These are phyloP conservation scores for Rhodamnia argentea DNA, from an alignment of 345 rosid genomes.

Conservation along the genomic window DNA sequence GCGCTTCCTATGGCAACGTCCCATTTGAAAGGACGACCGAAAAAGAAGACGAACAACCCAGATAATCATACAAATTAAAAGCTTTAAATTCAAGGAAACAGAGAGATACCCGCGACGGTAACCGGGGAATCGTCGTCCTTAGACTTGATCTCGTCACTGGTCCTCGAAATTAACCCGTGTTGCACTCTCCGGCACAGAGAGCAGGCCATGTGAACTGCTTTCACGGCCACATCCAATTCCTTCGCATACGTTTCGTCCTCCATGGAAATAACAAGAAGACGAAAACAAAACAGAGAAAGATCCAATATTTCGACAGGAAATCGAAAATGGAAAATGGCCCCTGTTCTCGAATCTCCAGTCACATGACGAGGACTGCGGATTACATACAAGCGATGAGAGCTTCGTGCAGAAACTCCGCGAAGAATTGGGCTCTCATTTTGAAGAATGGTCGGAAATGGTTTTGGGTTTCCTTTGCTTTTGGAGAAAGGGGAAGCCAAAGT, in stretches of 20 bases:
- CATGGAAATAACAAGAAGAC: not conserved
- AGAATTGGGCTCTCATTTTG: not conserved
- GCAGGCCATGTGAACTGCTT: constrained; percentile 72
- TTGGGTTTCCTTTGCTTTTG: not conserved
- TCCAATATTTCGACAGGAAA: not conserved
- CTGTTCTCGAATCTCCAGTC: not conserved
- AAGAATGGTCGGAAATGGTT: not conserved
- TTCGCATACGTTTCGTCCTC: constrained; percentile 17
- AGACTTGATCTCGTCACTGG: constrained; percentile 30
- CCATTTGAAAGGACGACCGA: not conserved
- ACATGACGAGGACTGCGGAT: not conserved
- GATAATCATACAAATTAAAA: not conserved
- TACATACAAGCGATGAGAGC: not conserved
- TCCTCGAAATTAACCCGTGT: constrained; percentile 29
- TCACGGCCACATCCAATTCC: constrained; percentile 77
- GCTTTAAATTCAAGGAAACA: not conserved
- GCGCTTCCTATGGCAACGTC: not conserved
- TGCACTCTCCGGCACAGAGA: constrained; percentile 76
- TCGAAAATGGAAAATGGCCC: not conserved
- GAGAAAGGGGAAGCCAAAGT: not conserved
- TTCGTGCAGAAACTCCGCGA: not conserved
- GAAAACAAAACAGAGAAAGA: not conserved
- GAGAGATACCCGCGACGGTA: constrained; percentile 63
- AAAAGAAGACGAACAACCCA: not conserved
- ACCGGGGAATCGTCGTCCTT: constrained; percentile 92